Conservation (phyloP, 2,329 filamentous ascomycete species). For the Beauveria brongniartii region DNA sequence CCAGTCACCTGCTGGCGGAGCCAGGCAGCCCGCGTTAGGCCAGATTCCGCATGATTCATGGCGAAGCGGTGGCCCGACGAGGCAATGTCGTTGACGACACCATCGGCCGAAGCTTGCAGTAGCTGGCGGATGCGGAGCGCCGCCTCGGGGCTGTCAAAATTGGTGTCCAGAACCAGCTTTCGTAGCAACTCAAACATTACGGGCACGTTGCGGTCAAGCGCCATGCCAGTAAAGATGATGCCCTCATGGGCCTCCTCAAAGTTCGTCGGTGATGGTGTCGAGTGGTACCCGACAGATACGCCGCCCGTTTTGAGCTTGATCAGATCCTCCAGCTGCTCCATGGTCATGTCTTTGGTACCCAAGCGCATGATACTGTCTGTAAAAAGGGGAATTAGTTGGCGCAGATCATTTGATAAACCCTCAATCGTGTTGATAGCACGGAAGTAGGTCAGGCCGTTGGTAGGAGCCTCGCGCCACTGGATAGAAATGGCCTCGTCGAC, state of each 20-base stretch:
- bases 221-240: slow-evolving; percentile 75
- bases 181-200: slow-evolving; percentile 84
- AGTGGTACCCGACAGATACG: slow-evolving; percentile 75
- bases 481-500: slow-evolving; percentile 57
- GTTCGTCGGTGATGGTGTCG: slow-evolving; percentile 68
- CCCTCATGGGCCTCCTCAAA: slow-evolving; percentile 69
- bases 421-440: slow-evolving; percentile 75
- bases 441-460: slow-evolving; percentile 95
- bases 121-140: slow-evolving; percentile 78
- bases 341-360: slow-evolving; percentile 77
- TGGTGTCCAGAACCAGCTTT: slow-evolving; percentile 73
- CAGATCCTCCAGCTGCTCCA: slow-evolving; percentile 90
- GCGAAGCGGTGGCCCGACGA: slow-evolving; percentile 85
- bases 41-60: slow-evolving; percentile 72
- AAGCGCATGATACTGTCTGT: slow-evolving; percentile 89
- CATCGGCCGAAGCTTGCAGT: slow-evolving; percentile 77
- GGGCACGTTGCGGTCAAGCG: slow-evolving; percentile 80
- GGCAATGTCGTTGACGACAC: slow-evolving; percentile 84
- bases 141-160: slow-evolving; percentile 79
- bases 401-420: slow-evolving; percentile 73
- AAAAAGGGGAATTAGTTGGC: slow-evolving; percentile 80
- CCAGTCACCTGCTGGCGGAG: slow-evolving; percentile 80
- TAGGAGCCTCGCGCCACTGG: slow-evolving; percentile 87
- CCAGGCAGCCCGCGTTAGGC: slow-evolving; percentile 62
- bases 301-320: slow-evolving; percentile 97